These are phyloP conservation scores for Diplodia mutila DNA, from an alignment of 2,329 filamentous ascomycete species.

Conservation along the genomic window DNA sequence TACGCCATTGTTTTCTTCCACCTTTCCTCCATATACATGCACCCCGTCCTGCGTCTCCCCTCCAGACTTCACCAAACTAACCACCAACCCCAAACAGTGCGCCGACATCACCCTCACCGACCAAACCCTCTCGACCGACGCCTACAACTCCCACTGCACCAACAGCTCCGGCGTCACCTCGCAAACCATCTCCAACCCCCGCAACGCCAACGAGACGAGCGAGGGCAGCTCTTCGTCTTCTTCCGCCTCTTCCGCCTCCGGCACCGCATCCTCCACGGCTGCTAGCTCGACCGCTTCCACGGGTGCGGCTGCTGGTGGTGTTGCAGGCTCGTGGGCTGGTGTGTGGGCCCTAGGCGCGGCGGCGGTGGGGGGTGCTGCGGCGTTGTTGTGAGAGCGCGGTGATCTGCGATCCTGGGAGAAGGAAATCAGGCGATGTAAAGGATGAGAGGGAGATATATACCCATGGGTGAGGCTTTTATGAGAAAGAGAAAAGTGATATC, in stretches of 20 bases:
- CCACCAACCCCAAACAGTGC: conserved; percentile 56
- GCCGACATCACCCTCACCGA: conserved; percentile 71
- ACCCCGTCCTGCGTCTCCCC: not conserved
- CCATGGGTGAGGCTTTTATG: not conserved
- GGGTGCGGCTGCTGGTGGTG: not conserved
- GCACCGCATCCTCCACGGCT: conserved; percentile 25
- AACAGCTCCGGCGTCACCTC: conserved; percentile 58
- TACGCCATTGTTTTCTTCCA: not conserved
- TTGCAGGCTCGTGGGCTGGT: not conserved
- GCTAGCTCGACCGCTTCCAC: conserved; percentile 11
- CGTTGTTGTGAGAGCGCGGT: not conserved
- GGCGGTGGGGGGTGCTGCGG: not conserved
- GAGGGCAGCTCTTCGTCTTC: conserved; percentile 35
- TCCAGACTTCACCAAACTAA: too few relatives aligned
- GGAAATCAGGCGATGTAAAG: not conserved
- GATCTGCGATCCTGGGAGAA: not conserved
- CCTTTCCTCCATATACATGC: not conserved
- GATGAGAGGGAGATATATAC: not conserved
- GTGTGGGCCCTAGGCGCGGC: conserved; percentile 4
- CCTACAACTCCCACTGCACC: conserved; percentile 56
- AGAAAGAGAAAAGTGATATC: not conserved
- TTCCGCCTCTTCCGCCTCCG: conserved; percentile 28
- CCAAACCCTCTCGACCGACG: conserved; percentile 51
- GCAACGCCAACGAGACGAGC: conserved; percentile 54
- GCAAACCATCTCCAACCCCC: conserved; percentile 48